Evolutionary conservation across 345 rosid species (phyloP).

Genomic region (Murraya paniculata): DNA sequence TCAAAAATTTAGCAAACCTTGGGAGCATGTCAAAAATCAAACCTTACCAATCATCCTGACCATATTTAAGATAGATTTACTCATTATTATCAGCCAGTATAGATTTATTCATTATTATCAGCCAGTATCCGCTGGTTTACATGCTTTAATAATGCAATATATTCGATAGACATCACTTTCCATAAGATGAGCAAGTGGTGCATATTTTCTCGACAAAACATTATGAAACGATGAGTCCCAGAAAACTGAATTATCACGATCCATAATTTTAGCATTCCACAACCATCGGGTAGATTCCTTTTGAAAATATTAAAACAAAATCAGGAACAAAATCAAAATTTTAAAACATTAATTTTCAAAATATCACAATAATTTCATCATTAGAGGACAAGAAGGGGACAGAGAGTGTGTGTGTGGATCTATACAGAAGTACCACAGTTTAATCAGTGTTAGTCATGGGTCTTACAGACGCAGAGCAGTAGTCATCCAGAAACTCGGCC

Average conservation of each 20-base stretch:
- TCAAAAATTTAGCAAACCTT: neutral
- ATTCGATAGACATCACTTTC: slow-evolving; percentile 1
- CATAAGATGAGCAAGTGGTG: neutral
- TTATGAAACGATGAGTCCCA: neutral
- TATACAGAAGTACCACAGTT: neutral
- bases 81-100: neutral
- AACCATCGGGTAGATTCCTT: neutral
- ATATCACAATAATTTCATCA: slow-evolving; percentile 5
- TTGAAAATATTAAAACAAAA: neutral
- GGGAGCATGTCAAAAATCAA: neutral
- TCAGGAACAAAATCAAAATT: neutral
- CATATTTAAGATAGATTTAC: neutral
- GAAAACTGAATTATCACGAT: neutral
- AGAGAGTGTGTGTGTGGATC: neutral
- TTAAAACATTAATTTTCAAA: neutral
- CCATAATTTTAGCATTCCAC: neutral
- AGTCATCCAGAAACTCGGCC: slow-evolving; percentile 78
- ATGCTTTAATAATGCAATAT: neutral
- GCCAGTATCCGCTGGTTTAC: neutral
- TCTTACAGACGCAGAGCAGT: slow-evolving; percentile 79
- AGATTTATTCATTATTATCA: neutral
- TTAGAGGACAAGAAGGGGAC: neutral
- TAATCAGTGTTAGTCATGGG: slow-evolving; percentile 1
- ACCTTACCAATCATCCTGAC: neutral
- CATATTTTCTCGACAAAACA: neutral